Base-by-base conservation (phyloP, 2,329 filamentous ascomycete genomes). In the Magnaporthiopsis incrustans region DNA sequence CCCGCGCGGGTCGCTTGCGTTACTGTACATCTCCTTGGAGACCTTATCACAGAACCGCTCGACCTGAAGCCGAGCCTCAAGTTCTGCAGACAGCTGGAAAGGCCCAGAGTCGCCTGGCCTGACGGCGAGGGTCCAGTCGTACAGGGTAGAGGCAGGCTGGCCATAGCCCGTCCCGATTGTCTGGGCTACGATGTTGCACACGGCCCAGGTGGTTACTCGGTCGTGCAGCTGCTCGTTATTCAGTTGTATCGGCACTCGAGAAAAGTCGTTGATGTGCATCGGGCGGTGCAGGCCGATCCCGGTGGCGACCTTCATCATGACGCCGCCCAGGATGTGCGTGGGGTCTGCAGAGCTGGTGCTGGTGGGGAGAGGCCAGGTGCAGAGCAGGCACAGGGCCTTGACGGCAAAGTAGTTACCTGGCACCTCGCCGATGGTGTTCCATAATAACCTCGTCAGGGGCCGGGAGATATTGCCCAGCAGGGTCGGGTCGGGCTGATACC, bases 221-320 rank as follows among this genome's bases (percentile, higher is more conserved):
- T 95, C 90, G 68, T 89, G 85, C 65, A 93, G 84, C 70, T 93
- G 90, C 71, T 93, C 90, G 70, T 89, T 89, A 69, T 90, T 89
- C 56, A 94, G 79, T 68, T 92, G 88, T 38, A 91, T 81, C 2
- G 86, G 88, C 33, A 90, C 88, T 61, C 90, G 81, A 1, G 89
- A 92, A 73, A 94, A 95, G 73, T 94, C 91, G 73, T 93, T 89
- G 59, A 90, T 90, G 73, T 93, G 88, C 64, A 89, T 91, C 15
- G 90, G 91, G 60, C 90, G 85, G 71, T 95, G 90, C 63, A 95
- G 80, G 26, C 91, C 90, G 69, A 93, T 92, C 68, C 91, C 90
- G 68, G 91, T 92, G 11, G 91, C 91, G 27, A 90, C 86, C 77
- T 93, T 92, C 85, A 94, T 92, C 89, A 94, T 92, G 66, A 92